Conservation (phyloP, 371 early-diverging fungal genomes). For the Mucor velutinosus region DNA sequence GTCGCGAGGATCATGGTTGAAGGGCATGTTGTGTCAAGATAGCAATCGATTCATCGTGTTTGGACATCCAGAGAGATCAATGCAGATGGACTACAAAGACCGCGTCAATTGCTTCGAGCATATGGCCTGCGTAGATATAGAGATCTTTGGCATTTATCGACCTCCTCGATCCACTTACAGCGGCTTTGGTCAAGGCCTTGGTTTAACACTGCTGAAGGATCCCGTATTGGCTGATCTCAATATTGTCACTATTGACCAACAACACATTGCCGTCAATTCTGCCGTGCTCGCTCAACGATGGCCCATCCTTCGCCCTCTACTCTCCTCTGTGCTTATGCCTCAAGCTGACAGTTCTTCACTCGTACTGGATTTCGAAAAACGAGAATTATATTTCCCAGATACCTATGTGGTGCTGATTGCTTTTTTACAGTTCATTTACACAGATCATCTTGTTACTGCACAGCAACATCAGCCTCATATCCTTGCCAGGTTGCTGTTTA, state of each 20-base stretch:
- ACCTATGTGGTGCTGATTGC: constrained; percentile 57
- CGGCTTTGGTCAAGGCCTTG: constrained; percentile 49
- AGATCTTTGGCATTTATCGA: constrained; percentile 65
- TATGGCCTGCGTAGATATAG: constrained; percentile 60
- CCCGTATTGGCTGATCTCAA: constrained; percentile 58
- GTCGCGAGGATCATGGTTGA: constrained; percentile 72
- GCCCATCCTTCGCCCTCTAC: constrained; percentile 47
- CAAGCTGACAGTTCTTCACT: neutral
- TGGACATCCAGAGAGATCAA: constrained; percentile 68
- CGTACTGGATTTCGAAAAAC: constrained; percentile 12
- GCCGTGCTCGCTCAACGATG: constrained; percentile 67
- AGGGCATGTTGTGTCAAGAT: constrained; percentile 58
- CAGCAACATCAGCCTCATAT: constrained; percentile 56
- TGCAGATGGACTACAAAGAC: constrained; percentile 70
- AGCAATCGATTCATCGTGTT: constrained; percentile 69
- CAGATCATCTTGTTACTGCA: constrained; percentile 61
- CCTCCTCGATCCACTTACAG: constrained; percentile 40
- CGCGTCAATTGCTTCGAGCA: constrained; percentile 67
- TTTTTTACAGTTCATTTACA: constrained; percentile 69
- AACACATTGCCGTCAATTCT: constrained; percentile 60
- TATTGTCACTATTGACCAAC: constrained; percentile 56
- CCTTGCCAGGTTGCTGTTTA: constrained; percentile 57
- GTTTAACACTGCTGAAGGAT: constrained; percentile 60
- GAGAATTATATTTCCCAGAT: constrained; percentile 49
- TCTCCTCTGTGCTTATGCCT: constrained; percentile 25